phyloP scores from a whole-genome alignment of 352 stramenopile species.

The Elongisporangium anandrum region DNA sequence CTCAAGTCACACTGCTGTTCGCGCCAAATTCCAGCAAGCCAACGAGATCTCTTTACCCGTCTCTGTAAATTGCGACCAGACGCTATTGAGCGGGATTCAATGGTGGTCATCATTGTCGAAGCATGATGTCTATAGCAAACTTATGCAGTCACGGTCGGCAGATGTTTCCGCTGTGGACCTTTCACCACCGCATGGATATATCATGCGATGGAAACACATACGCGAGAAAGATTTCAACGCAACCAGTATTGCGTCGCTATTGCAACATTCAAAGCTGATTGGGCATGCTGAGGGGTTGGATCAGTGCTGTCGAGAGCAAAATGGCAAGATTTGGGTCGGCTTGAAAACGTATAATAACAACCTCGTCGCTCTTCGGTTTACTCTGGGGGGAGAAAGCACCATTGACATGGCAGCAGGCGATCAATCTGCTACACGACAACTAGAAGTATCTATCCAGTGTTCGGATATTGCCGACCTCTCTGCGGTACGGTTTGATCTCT shows the following conservation, averaged over 20 bases:
- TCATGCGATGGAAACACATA: not conserved
- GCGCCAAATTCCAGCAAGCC: not conserved
- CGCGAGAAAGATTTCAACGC: not conserved
- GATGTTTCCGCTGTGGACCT: slow-evolving; percentile 6
- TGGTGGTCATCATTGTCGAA: slow-evolving; percentile 33
- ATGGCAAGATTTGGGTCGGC: slow-evolving; percentile 49
- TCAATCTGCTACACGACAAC: slow-evolving; percentile 8
- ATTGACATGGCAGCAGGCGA: slow-evolving; percentile 12
- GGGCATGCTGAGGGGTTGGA: slow-evolving; percentile 13
- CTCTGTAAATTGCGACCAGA: not conserved
- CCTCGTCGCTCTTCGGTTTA: slow-evolving; percentile 39
- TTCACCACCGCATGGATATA: slow-evolving; percentile 11
- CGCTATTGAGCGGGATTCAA: slow-evolving; percentile 22
- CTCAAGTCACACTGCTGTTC: not conserved
- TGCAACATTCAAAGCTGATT: not conserved
- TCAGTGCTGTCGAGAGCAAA: slow-evolving; percentile 26
- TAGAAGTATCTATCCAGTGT: slow-evolving; percentile 50
- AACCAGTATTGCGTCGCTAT: not conserved
- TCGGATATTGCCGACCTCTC: slow-evolving; percentile 52
- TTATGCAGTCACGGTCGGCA: not conserved
- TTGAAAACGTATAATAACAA: slow-evolving; percentile 36
- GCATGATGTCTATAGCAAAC: slow-evolving; percentile 10
- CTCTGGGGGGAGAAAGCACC: not conserved
- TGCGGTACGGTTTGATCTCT: slow-evolving; percentile 24
- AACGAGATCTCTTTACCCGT: not conserved